Evolutionary conservation across 2,329 filamentous ascomycete genomes (phyloP).

Genomic region (Fusarium multiceps): DNA sequence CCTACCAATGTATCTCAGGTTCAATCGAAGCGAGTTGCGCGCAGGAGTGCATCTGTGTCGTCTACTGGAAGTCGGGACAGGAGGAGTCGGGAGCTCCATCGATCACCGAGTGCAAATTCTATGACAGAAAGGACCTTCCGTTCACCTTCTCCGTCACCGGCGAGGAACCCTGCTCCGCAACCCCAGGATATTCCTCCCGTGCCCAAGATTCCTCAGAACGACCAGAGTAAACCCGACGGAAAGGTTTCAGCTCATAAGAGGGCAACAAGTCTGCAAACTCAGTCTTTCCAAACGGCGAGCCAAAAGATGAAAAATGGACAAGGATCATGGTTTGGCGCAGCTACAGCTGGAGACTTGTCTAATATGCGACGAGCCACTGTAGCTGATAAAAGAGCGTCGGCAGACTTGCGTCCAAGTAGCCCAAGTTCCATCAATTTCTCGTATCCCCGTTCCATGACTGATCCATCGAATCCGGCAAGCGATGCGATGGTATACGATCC

Average conservation of each 20-base stretch:
- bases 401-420: constrained; percentile 55
- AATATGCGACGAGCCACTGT: constrained; percentile 59
- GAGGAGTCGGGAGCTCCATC: constrained; percentile 63
- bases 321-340: constrained; percentile 62
- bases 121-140: constrained; percentile 93
- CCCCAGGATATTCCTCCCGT: constrained; percentile 74
- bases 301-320: constrained; percentile 59
- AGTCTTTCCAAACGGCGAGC: constrained; percentile 65
- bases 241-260: constrained; percentile 52
- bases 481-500: constrained; percentile 69
- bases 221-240: constrained; percentile 43
- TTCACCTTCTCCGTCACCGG: constrained; percentile 77
- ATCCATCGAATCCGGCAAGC: constrained; percentile 53
- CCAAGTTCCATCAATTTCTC: constrained; percentile 69
- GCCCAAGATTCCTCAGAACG: constrained; percentile 73
- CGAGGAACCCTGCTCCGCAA: constrained; percentile 56
- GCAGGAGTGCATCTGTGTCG: constrained; percentile 77
- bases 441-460: constrained; percentile 61
- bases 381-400: constrained; percentile 48
- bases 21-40: constrained; percentile 85
- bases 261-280: constrained; percentile 58
- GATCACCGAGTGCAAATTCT: constrained; percentile 77
- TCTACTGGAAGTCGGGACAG: constrained; percentile 67
- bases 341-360: constrained; percentile 56
- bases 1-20: constrained; percentile 84